Evolutionary conservation across 2,329 filamentous ascomycete species (phyloP), one percentile per base, ranked within the genome.

Genomic region (Penicillium sp.): DNA sequence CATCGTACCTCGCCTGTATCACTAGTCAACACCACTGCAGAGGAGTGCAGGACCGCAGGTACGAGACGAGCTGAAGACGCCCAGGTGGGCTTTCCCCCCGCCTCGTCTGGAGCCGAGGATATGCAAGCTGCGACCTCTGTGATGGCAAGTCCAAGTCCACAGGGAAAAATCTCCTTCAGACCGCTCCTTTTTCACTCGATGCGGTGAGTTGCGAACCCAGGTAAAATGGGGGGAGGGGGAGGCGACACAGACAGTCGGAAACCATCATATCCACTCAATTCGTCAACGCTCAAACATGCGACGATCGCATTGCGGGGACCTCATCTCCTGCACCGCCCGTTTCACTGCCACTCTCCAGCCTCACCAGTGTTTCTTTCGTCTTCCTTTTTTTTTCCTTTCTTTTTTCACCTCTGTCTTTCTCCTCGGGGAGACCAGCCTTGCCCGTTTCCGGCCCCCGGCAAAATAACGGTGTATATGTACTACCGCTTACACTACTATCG

Each of bases 271-370:
- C n/a, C n/a, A 39, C 27, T 33, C 10, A 33, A 43, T 48, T 48
- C 41, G 31, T 46, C 34, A 48, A 39, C 27, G 34, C 47, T 43
- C 39, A 57, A 56, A 50, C 37, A 39, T 7, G 26, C 42, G 55
- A 45, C 44, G 48, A 60, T 57, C 51, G 37, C 28, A 28, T 32
- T 36, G 41, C 21, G 29, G 34, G 36, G 50, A 45, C 48, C 36
- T 48, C 45, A 43, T 36, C 25, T 44, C 50, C 43, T 53, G 56
- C 57, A 62, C 59, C 58, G 55, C 57, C 56, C 39, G 37, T 50
- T 49, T 53, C 57, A 59, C 59, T 60, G 59, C 58, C 58, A 62
- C 57, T 45, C 47, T 42, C 48, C 49, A 60, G 52, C 58, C 57
- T 59, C 58, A 59, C 34, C 30, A 29, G 33, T 21, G 37, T 43